Conservation (phyloP, 1,284 basidiomycete species). For the Vanrija pseudolonga region DNA sequence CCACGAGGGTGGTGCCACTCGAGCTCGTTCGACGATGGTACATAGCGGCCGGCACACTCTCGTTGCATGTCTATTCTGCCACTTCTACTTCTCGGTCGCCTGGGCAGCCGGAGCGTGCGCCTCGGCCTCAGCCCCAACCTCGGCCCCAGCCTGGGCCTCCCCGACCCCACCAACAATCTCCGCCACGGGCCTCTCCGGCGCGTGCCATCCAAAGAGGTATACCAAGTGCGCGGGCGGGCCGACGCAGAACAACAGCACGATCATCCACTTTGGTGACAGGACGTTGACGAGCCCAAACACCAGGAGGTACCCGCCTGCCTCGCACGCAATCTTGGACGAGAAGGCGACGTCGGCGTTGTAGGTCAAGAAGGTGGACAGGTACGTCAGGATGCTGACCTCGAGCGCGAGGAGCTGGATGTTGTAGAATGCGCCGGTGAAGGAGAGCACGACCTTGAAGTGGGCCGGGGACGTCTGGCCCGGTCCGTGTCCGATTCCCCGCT, state of each 20-base stretch:
- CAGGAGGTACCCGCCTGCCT: constrained; percentile 14
- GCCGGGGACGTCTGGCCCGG: constrained; percentile 5
- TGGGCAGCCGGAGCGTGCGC: too few relatives aligned
- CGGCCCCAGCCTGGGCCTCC: too few relatives aligned
- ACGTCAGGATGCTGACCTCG: constrained; percentile 14
- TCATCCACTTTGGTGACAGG: constrained; percentile 18
- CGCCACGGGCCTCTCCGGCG: constrained; percentile 12
- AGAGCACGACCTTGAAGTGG: constrained; percentile 10
- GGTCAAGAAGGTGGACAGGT: constrained; percentile 15
- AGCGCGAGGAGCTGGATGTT: constrained; percentile 18
- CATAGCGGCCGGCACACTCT: too few relatives aligned
- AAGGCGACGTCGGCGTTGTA: constrained; percentile 18
- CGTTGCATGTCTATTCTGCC: too few relatives aligned
- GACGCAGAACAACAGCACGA: constrained; percentile 13
- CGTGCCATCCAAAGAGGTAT: constrained; percentile 11
- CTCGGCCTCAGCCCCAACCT: too few relatives aligned
- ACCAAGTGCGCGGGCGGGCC: constrained; percentile 6
- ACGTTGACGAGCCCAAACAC: constrained; percentile 19
- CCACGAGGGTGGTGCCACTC: too few relatives aligned
- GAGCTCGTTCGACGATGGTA: too few relatives aligned
- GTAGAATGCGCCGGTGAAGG: constrained; percentile 16
- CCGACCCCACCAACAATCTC: background rate
- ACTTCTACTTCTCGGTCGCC: too few relatives aligned
- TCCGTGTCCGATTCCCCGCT: constrained; percentile 3
- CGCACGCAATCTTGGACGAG: constrained; percentile 16